Evolutionary conservation across 1,284 basidiomycete genomes (phyloP), one percentile per base, ranked within the genome.

Genomic region (Moniliella sp.): DNA sequence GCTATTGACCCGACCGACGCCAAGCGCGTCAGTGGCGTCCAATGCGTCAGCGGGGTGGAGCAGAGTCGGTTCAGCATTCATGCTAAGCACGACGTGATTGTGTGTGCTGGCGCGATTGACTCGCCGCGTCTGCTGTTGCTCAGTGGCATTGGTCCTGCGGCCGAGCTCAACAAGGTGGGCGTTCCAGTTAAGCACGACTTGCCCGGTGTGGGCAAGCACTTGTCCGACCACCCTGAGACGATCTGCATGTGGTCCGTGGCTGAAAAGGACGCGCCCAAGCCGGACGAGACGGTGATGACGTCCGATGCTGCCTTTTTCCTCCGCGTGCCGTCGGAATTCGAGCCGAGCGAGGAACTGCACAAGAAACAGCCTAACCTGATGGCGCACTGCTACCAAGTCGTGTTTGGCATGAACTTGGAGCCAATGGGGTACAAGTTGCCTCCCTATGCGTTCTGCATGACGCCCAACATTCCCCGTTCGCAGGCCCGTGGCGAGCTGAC

Each of bases 131-230:
- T 71, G 8, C 54, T 70, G 1, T 66, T 71, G 28, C 54, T 69
- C 13, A 69, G 67, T 0, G 69, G 69, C 2, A 65, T 71, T 16
- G 69, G 69, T 9, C 52, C 64, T 14, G 47, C 45, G 4, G 46
- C 56, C 5, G 53, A 70, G 4, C 51, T 71, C 3, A 50, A 61
- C 21, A 48, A 40, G 15, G 42, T 67, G 3, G 64, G 64, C 2
- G 51, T 71, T 19, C 42, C 57, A 2, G 42, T 61, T 19, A 59
- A 61, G 33, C 41, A 66, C 31, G 54, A 66, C 16, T 53, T 71
- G 4, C 64, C 66, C 3, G 67, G 67, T 4, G 68, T 70, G 1
- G 69, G 69, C 3, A 58, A 58, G 37, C 70, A 71, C 45, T 50
- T 68, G 4, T 67, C 68, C 30, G 69, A 70, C 33, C 69, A 70